Percentiles rank a stretch among this genome's conserved stretches.
phyloP scores from a whole-genome alignment of 2,329 filamentous ascomycete genomes.

The Cladorrhinum sp. region DNA sequence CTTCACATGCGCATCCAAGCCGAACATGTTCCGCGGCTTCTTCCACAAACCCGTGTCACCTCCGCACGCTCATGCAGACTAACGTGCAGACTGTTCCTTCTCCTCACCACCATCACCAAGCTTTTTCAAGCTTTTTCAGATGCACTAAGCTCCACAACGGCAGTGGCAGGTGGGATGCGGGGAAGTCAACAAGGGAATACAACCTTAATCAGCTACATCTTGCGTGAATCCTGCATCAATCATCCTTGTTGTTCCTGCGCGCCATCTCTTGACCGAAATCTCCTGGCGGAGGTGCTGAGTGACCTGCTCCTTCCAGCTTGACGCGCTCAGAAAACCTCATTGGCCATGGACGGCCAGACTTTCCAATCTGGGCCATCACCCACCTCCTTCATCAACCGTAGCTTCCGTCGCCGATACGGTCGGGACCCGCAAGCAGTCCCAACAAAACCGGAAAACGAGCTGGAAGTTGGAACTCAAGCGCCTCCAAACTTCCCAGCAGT shows the following conservation, averaged over 20 bases:
- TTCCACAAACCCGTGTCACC: background rate
- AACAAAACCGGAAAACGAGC: background rate
- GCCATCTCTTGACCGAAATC: background rate
- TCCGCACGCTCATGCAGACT: background rate
- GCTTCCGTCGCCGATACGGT: background rate
- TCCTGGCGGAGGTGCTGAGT: background rate
- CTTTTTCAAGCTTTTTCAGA: background rate
- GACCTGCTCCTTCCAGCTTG: background rate
- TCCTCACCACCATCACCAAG: constrained; percentile 1
- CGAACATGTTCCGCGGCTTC: constrained; percentile 1
- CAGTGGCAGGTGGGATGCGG: background rate
- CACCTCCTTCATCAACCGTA: background rate
- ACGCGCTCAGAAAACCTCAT: background rate
- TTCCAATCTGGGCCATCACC: background rate
- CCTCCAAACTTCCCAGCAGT: background rate
- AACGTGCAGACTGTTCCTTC: too few species aligned
- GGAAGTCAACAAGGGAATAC: background rate
- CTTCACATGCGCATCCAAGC: constrained; percentile 5
- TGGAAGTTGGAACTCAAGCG: background rate
- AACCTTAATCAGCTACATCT: background rate
- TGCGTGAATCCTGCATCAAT: background rate
- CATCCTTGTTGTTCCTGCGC: background rate
- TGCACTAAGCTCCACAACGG: background rate
- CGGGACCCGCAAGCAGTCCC: too few species aligned
- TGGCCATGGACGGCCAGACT: background rate